phyloP scores from a whole-genome alignment of 2,329 filamentous ascomycete species.

The Fonsecaea nubica region DNA sequence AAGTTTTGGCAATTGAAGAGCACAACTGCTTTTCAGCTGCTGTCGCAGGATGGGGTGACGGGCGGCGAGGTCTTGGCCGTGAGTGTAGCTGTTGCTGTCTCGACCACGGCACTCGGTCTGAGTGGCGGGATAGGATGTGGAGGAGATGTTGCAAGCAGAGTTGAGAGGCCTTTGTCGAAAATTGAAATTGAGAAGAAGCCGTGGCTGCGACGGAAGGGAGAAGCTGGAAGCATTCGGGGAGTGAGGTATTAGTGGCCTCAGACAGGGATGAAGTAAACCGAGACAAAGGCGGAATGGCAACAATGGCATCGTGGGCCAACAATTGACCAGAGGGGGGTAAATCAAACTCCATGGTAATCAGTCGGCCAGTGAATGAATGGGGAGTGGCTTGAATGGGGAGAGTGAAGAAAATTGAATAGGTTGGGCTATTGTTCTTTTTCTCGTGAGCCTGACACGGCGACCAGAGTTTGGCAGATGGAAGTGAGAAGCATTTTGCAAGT shows the following conservation, averaged over 20 bases:
- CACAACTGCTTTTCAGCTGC: conserved; percentile 3
- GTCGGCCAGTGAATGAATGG: conserved; percentile 11
- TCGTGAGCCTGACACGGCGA: conserved; percentile 14
- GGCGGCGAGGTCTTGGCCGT: background rate
- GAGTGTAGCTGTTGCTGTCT: conserved; percentile 5
- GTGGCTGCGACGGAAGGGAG: conserved; percentile 20
- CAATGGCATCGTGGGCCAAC: conserved; percentile 21
- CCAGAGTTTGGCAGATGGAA: conserved; percentile 12
- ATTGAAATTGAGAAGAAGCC: conserved; percentile 14
- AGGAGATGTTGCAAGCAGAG: conserved; percentile 26
- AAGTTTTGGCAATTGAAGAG: background rate
- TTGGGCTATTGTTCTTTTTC: conserved; percentile 10
- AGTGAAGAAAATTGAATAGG: conserved; percentile 4
- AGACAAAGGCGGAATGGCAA: conserved; percentile 11
- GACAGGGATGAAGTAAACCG: conserved; percentile 19
- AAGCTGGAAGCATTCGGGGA: conserved; percentile 31
- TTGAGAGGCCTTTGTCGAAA: conserved; percentile 17
- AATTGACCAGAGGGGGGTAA: conserved; percentile 15
- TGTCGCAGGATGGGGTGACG: conserved; percentile 14
- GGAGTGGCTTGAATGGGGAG: conserved; percentile 6
- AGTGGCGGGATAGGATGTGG: conserved; percentile 9
- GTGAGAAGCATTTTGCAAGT: conserved; percentile 31
- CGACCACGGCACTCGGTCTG: conserved; percentile 3
- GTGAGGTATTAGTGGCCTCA: conserved; percentile 19
- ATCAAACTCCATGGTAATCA: conserved; percentile 9